Percentiles rank a stretch among this genome's conserved stretches.
Conservation (phyloP, 768 basidiomycete genomes). For the Auricularia sp. region DNA sequence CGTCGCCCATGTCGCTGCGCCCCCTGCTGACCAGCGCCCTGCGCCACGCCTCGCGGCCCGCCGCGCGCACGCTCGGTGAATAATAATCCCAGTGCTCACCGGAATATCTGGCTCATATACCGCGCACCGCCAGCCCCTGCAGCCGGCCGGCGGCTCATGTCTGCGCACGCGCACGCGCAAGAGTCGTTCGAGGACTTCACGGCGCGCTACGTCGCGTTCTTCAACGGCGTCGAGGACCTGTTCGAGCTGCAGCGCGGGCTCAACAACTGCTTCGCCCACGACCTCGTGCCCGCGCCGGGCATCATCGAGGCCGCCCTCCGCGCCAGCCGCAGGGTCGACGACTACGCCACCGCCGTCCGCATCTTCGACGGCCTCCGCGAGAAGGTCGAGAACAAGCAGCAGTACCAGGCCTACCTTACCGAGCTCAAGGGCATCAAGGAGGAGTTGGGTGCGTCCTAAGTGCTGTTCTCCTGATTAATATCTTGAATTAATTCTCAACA, state of each 20-base stretch:
- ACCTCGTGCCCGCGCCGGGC: conserved; percentile 76
- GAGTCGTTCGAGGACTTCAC: conserved; percentile 94
- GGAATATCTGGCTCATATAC: too few relatives aligned
- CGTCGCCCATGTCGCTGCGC: too few relatives aligned
- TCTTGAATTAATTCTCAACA: background rate
- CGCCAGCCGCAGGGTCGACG: conserved; percentile 85
- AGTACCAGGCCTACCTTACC: conserved; percentile 87
- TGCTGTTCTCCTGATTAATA: background rate
- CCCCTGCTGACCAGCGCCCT: too few relatives aligned
- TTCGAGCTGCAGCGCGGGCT: conserved; percentile 98
- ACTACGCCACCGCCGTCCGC: conserved; percentile 93
- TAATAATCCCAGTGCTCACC: too few relatives aligned
- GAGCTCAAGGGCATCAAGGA: conserved; percentile 82
- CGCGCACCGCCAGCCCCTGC: background rate
- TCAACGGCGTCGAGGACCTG: conserved; percentile 84
- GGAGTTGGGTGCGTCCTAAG: conserved; percentile 64
- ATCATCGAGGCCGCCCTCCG: conserved; percentile 83
- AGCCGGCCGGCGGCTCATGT: conserved; percentile 7
- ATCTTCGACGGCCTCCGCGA: conserved; percentile 93
- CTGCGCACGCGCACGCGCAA: conserved; percentile 56
- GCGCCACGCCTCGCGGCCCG: too few relatives aligned
- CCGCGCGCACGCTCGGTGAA: too few relatives aligned
- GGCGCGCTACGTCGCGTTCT: conserved; percentile 87
- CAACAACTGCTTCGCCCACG: conserved; percentile 99
- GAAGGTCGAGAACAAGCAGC: conserved; percentile 95